Evolutionary conservation across 768 basidiomycete genomes (phyloP).

Genomic region (Suillus cothurnatus): DNA sequence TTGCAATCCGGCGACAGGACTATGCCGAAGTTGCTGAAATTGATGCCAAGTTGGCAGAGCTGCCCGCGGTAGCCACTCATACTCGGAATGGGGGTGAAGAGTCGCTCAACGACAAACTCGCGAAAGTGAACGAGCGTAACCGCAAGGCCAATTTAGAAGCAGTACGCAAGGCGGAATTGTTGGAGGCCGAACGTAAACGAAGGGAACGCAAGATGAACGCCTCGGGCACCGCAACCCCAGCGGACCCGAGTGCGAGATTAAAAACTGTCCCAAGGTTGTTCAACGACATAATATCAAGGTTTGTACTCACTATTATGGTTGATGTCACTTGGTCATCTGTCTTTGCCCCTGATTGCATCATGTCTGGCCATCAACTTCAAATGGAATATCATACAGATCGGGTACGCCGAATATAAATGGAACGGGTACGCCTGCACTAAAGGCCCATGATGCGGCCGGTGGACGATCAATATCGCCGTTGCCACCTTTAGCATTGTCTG

Average conservation of each 20-base stretch:
- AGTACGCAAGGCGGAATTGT: constrained; percentile 73
- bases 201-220: constrained; percentile 62
- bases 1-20: constrained; percentile 79
- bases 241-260: constrained; percentile 68
- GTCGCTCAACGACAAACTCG: constrained; percentile 52
- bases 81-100: constrained; percentile 30
- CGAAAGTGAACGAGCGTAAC: constrained; percentile 89
- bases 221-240: constrained; percentile 41
- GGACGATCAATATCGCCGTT: constrained; percentile 41
- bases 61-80: constrained; percentile 32
- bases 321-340: constrained; percentile 10
- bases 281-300: constrained; percentile 63
- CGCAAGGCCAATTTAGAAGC: constrained; percentile 81
- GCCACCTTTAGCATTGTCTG: constrained; percentile 23
- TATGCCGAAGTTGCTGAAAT: constrained; percentile 58
- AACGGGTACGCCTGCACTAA: constrained; percentile 41
- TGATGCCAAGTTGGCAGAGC: constrained; percentile 62
- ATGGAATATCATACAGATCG: constrained; percentile 24
- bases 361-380: constrained; percentile 12
- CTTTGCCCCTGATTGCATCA: constrained; percentile 25
- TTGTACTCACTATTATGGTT: constrained; percentile 24
- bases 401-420: constrained; percentile 53
- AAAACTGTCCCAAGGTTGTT: constrained; percentile 64
- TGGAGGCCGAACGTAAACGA: constrained; percentile 69
- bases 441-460: constrained; percentile 28